These are phyloP conservation scores for Parsonsia alboflavescens DNA, from an alignment of 257 asterid species.

Conservation along the genomic window DNA sequence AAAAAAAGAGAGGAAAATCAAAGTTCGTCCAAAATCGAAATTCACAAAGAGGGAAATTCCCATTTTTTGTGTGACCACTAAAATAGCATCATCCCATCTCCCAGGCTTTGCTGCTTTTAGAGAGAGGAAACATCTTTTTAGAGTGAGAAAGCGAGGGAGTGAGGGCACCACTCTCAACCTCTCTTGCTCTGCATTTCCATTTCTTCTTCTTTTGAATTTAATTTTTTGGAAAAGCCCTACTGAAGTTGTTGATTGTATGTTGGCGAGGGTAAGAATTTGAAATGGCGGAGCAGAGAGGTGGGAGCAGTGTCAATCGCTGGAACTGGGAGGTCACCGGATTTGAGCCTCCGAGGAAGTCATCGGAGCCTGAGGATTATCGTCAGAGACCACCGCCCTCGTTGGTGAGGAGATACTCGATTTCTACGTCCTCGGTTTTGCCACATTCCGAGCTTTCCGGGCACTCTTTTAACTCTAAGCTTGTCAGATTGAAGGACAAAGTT, in stretches of 20 bases:
- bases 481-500: conserved; percentile 66
- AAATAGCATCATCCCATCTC: not conserved
- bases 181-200: conserved; percentile 17
- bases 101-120: not conserved
- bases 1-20: not conserved
- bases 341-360: conserved; percentile 73
- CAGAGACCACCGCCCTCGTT: conserved; percentile 27
- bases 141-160: conserved; percentile 18
- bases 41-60: conserved; percentile 21
- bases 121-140: conserved; percentile 5
- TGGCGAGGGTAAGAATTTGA: not conserved
- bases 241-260: not conserved
- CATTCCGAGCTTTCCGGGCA: conserved; percentile 58
- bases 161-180: conserved; percentile 11
- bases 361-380: conserved; percentile 47
- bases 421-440: conserved; percentile 41
- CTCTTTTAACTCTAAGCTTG: conserved; percentile 55
- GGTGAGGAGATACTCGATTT: conserved; percentile 73
- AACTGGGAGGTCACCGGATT: conserved; percentile 98
- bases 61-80: conserved; percentile 21
- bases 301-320: conserved; percentile 71
- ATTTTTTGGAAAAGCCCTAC: not conserved
- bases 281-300: conserved; percentile 73
- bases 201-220: conserved; percentile 11
- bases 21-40: conserved; percentile 10